These are phyloP conservation scores for Hibiscus syriacus DNA, from an alignment of 345 rosid species.

Conservation along the genomic window DNA sequence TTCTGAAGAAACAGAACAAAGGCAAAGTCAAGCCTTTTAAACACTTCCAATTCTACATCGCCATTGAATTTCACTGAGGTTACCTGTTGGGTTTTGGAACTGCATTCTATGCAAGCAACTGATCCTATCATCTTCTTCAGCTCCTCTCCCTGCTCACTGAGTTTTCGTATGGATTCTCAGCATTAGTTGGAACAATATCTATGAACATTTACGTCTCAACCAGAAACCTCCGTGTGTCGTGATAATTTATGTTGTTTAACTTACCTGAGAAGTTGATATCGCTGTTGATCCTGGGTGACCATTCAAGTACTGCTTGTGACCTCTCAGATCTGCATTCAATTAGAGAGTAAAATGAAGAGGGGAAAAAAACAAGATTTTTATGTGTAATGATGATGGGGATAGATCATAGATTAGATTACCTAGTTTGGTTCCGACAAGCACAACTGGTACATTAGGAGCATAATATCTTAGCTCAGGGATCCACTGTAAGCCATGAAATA, in stretches of 20 bases:
- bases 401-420: constrained; percentile 34
- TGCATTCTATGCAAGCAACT: constrained; percentile 62
- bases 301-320: constrained; percentile 46
- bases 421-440: constrained; percentile 75
- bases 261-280: constrained; percentile 58
- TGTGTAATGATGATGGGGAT: too few relatives aligned
- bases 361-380: too few relatives aligned
- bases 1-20: constrained; percentile 28
- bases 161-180: background rate
- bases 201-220: background rate
- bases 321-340: constrained; percentile 50
- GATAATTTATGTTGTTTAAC: background rate
- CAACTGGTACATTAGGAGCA: constrained; percentile 66
- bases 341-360: too few relatives aligned
- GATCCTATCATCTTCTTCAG: constrained; percentile 68
- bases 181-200: background rate
- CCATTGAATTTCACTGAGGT: too few relatives aligned
- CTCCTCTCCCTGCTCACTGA: constrained; percentile 53
- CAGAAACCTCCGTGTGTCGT: background rate
- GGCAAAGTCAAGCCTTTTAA: background rate
- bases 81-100: constrained; percentile 84
- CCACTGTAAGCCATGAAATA: constrained; percentile 44
- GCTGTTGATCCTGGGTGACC: constrained; percentile 59
- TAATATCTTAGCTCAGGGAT: constrained; percentile 69
- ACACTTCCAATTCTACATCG: background rate